Evolutionary conservation across 2,329 filamentous ascomycete species (phyloP).

Genomic region (Colletotrichum tofieldiae): DNA sequence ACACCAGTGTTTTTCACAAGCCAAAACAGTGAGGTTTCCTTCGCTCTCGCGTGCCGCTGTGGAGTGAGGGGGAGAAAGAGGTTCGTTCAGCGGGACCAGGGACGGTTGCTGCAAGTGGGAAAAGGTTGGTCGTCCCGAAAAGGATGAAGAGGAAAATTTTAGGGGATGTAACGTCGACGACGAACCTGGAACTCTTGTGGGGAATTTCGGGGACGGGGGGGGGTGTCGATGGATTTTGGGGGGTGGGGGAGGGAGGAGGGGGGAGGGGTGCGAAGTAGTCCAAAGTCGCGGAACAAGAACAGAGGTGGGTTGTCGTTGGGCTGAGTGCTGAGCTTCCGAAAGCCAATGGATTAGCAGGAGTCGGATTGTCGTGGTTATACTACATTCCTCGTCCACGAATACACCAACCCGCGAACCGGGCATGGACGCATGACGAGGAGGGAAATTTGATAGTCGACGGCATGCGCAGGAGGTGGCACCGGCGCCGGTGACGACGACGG

Average conservation of each 20-base stretch:
- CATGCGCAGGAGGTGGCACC: constrained; percentile 36
- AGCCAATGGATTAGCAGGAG: constrained; percentile 12
- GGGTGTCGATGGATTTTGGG: not conserved
- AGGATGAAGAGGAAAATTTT: constrained; percentile 34
- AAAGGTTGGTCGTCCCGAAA: constrained; percentile 30
- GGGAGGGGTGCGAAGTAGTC: constrained; percentile 8
- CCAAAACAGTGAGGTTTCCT: not conserved
- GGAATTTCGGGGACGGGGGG: constrained; percentile 11
- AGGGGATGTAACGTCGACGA: constrained; percentile 43
- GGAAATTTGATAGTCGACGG: constrained; percentile 32
- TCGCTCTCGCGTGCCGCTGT: not conserved
- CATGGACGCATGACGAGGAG: constrained; percentile 32
- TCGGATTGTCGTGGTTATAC: constrained; percentile 13
- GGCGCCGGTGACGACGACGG: constrained; percentile 28
- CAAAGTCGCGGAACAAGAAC: not conserved
- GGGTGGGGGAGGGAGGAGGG: not conserved
- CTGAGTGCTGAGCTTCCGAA: constrained; percentile 12
- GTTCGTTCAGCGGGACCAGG: not conserved
- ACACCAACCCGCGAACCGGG: not conserved
- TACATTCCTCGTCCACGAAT: constrained; percentile 1
- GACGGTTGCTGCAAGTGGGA: constrained; percentile 22
- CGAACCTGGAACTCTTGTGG: constrained; percentile 42
- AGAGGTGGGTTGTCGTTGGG: not conserved
- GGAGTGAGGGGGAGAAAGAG: not conserved
- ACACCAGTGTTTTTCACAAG: not conserved